These are phyloP conservation scores for Fusarium fracticaudum DNA, from an alignment of 2,329 filamentous ascomycete species.

Conservation along the genomic window DNA sequence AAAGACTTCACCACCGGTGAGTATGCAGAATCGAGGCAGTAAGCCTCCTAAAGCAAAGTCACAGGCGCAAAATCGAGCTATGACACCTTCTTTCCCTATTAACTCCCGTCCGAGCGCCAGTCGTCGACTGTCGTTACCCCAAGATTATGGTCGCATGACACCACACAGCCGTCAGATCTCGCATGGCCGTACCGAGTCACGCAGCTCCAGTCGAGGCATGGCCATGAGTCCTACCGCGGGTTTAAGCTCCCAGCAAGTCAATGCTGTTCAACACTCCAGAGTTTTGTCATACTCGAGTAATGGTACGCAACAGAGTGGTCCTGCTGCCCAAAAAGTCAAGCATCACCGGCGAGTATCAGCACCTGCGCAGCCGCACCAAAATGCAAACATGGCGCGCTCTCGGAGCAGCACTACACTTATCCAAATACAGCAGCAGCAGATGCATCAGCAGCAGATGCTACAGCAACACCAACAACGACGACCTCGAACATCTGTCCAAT, in stretches of 20 bases:
- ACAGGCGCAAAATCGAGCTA: slow-evolving; percentile 16
- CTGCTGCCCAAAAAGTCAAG: slow-evolving; percentile 12
- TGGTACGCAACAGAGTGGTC: slow-evolving; percentile 15
- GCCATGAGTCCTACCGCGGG: background rate
- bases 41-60: slow-evolving; percentile 34
- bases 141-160: slow-evolving; percentile 30
- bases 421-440: slow-evolving; percentile 26
- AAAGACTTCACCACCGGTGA: slow-evolving; percentile 54
- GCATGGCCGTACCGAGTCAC: slow-evolving; percentile 19
- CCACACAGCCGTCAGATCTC: slow-evolving; percentile 23
- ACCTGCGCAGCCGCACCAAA: slow-evolving; percentile 21
- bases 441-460: slow-evolving; percentile 20
- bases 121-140: slow-evolving; percentile 32
- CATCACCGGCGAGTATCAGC: slow-evolving; percentile 34
- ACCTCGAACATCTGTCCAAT: slow-evolving; percentile 22
- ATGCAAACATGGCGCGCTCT: slow-evolving; percentile 13
- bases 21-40: slow-evolving; percentile 53
- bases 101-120: slow-evolving; percentile 1
- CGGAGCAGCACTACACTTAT: slow-evolving; percentile 22
- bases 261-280: slow-evolving; percentile 14
- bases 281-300: slow-evolving; percentile 32
- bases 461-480: slow-evolving; percentile 19
- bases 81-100: slow-evolving; percentile 26
- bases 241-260: slow-evolving; percentile 13
- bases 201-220: slow-evolving; percentile 20